phyloP scores from a whole-genome alignment of 352 stramenopile genomes.

The Pythium utonaiense region DNA sequence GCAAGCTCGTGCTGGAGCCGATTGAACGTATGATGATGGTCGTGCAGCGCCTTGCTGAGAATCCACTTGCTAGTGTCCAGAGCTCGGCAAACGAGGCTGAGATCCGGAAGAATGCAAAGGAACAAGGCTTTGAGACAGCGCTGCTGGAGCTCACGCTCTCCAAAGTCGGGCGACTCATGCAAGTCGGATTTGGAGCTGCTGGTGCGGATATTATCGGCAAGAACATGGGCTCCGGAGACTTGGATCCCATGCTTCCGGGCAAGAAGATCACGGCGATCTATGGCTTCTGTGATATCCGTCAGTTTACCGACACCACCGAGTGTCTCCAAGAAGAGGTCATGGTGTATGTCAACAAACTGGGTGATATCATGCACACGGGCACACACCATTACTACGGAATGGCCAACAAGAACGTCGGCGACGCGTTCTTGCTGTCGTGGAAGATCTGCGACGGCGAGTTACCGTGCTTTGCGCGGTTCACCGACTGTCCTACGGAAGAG shows the following conservation, averaged over 20 bases:
- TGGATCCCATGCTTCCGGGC: conserved; percentile 86
- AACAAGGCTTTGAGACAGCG: conserved; percentile 75
- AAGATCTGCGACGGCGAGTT: conserved; percentile 88
- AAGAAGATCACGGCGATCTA: conserved; percentile 93
- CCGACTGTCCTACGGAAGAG: conserved; percentile 68
- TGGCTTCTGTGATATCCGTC: conserved; percentile 93
- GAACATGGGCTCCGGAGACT: conserved; percentile 84
- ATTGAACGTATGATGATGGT: conserved; percentile 92
- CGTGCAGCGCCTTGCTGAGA: conserved; percentile 85
- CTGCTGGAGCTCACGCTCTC: conserved; percentile 77
- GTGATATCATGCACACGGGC: conserved; percentile 85
- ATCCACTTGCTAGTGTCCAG: conserved; percentile 84
- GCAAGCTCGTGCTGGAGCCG: conserved; percentile 81
- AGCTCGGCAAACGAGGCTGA: conserved; percentile 53
- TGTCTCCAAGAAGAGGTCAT: conserved; percentile 90
- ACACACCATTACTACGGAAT: conserved; percentile 86
- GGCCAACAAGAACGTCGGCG: conserved; percentile 89
- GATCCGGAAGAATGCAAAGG: conserved; percentile 72
- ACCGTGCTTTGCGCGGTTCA: conserved; percentile 76
- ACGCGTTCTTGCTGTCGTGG: conserved; percentile 94
- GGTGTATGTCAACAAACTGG: conserved; percentile 91
- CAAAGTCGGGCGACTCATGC: conserved; percentile 85
- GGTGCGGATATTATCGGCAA: conserved; percentile 84
- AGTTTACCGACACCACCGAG: conserved; percentile 91
- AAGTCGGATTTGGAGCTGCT: conserved; percentile 78